Conservation (phyloP, 2,329 filamentous ascomycete genomes). For the Coniochaeta ligniaria region DNA sequence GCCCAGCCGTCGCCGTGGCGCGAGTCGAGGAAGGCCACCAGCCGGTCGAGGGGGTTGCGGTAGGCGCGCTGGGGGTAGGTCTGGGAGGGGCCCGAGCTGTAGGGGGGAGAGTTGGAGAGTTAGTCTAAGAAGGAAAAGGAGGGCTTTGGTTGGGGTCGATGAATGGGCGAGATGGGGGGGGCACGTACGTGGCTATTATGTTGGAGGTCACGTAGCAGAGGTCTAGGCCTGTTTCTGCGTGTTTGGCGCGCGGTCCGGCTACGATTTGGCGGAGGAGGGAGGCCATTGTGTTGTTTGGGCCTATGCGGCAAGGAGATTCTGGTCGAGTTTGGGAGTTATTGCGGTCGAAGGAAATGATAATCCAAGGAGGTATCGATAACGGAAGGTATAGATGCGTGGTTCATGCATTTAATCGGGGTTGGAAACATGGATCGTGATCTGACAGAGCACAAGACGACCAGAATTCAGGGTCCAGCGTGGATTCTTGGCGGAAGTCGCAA, state of each 20-base stretch:
- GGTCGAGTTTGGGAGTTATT: neutral
- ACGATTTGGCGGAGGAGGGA: constrained; percentile 86
- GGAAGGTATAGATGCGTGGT: neutral
- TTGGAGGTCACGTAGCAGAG: constrained; percentile 91
- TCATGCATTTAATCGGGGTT: neutral
- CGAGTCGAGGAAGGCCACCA: constrained; percentile 80
- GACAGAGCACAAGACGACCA: neutral
- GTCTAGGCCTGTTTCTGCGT: constrained; percentile 83
- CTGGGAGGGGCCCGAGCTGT: constrained; percentile 79
- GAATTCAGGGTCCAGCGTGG: neutral
- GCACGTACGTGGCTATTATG: constrained; percentile 53
- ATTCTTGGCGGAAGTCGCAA: neutral
- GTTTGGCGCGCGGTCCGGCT: constrained; percentile 74
- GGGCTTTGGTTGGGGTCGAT: neutral
- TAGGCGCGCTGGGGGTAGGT: constrained; percentile 90
- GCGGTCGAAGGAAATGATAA: neutral
- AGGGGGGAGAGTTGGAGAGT: too few relatives aligned
- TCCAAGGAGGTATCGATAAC: neutral
- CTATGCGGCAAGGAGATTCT: neutral
- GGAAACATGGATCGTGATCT: too few relatives aligned
- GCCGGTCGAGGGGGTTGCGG: constrained; percentile 81
- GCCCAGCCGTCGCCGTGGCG: constrained; percentile 82
- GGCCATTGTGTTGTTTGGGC: constrained; percentile 39
- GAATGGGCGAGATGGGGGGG: constrained; percentile 1
- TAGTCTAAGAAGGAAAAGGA: neutral